Conservation (phyloP, 805 yeast genomes). For the Lipomyces mesembrius region DNA sequence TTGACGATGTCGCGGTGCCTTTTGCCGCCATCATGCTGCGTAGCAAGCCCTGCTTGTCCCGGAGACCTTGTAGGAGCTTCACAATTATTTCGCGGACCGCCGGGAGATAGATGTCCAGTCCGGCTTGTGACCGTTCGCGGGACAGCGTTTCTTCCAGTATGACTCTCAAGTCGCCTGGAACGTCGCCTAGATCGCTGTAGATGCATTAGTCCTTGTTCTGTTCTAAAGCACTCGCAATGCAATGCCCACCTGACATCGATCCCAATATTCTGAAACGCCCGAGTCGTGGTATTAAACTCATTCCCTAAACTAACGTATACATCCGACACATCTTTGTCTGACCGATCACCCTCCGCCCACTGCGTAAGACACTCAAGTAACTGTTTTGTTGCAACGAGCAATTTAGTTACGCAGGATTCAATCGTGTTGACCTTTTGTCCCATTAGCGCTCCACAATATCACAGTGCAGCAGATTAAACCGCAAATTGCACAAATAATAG, state of each 20-base stretch:
- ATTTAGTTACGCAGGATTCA: constrained; percentile 76
- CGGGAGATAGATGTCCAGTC: constrained; percentile 79
- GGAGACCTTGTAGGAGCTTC: constrained; percentile 74
- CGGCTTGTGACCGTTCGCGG: constrained; percentile 81
- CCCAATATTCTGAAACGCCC: constrained; percentile 78
- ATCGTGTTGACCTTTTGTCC: constrained; percentile 48
- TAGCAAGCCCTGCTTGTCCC: constrained; percentile 71
- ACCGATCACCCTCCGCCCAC: constrained; percentile 84
- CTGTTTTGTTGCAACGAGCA: constrained; percentile 86
- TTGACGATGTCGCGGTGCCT: constrained; percentile 38
- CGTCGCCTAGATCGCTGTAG: constrained; percentile 78
- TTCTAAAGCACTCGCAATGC: not conserved
- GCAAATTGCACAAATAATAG: not conserved
- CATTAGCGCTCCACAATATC: not conserved
- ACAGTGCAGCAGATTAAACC: not conserved
- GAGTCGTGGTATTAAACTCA: constrained; percentile 84
- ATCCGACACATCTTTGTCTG: constrained; percentile 84
- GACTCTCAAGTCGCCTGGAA: constrained; percentile 76
- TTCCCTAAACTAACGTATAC: constrained; percentile 91
- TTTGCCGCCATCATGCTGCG: constrained; percentile 44
- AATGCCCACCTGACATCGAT: constrained; percentile 59
- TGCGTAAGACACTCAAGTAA: constrained; percentile 81
- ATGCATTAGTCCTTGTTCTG: not conserved
- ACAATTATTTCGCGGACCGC: constrained; percentile 85
- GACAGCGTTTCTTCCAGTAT: constrained; percentile 86